Conservation (phyloP, 2,329 filamentous ascomycete genomes). For the Aureobasidium sp. region DNA sequence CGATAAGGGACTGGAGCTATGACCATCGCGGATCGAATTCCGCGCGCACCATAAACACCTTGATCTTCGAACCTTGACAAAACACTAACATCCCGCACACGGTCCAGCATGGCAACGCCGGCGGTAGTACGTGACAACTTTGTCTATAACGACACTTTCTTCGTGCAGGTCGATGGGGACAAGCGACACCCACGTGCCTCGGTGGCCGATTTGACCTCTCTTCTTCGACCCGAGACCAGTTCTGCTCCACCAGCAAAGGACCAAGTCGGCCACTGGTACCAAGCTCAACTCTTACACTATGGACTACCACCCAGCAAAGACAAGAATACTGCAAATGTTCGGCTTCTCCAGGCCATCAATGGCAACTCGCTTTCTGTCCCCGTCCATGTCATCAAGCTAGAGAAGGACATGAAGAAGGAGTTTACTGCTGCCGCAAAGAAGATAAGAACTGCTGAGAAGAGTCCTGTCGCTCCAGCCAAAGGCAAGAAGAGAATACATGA, state of each 20-base stretch:
- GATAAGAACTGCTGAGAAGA: slow-evolving; percentile 28
- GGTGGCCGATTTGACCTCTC: not conserved
- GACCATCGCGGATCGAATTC: not conserved
- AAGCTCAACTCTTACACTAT: slow-evolving; percentile 56
- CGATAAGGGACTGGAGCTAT: not conserved
- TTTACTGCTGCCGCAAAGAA: slow-evolving; percentile 45
- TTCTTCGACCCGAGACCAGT: not conserved
- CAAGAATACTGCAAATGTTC: slow-evolving; percentile 51
- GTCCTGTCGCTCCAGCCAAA: not conserved
- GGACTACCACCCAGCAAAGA: slow-evolving; percentile 48
- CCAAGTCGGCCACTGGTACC: slow-evolving; percentile 52
- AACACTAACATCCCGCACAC: not conserved
- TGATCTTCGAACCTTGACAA: not conserved
- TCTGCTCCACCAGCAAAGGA: slow-evolving; percentile 29
- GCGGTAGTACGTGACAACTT: slow-evolving; percentile 22
- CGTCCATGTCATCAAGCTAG: slow-evolving; percentile 38
- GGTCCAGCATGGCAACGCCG: not conserved
- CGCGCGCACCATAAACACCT: not conserved
- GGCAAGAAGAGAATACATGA: slow-evolving; percentile 19
- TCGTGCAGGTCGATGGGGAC: slow-evolving; percentile 21
- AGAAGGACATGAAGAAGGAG: slow-evolving; percentile 49
- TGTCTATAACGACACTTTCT: slow-evolving; percentile 21
- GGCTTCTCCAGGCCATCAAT: slow-evolving; percentile 49
- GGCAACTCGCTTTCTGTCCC: slow-evolving; percentile 43
- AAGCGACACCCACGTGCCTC: slow-evolving; percentile 23